These are phyloP conservation scores for Haberlea rhodopensis DNA, from an alignment of 257 asterid species.

Conservation along the genomic window DNA sequence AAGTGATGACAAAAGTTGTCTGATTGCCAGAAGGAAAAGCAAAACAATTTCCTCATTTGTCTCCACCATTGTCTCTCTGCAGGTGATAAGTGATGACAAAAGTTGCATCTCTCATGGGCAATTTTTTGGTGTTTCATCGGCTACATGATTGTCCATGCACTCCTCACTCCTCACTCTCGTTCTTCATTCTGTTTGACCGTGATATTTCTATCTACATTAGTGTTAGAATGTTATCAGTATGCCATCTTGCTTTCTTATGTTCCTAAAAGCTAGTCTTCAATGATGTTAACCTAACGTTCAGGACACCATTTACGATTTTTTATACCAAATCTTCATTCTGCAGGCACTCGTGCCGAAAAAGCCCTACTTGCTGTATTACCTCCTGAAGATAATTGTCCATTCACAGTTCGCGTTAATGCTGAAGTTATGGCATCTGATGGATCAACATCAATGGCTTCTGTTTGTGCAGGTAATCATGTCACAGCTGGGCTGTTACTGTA, in stretches of 20 bases:
- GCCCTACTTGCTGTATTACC: conserved; percentile 87
- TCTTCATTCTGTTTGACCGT: background rate
- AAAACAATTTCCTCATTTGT: background rate
- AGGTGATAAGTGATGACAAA: background rate
- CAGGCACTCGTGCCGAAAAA: conserved; percentile 98
- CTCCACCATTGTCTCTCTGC: background rate
- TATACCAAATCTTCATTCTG: conserved; percentile 26
- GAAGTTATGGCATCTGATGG: conserved; percentile 99
- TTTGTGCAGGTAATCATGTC: conserved; percentile 79
- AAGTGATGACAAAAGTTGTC: no score
- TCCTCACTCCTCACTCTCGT: no score
- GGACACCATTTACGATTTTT: conserved; percentile 10
- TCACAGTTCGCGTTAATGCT: conserved; percentile 84
- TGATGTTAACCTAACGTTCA: background rate
- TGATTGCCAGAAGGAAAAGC: background rate
- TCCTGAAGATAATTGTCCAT: conserved; percentile 79
- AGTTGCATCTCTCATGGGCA: background rate
- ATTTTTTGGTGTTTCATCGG: background rate
- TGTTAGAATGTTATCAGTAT: background rate
- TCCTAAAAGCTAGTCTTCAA: background rate
- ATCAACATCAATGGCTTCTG: conserved; percentile 98
- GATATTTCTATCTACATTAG: background rate
- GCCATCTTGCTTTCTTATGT: background rate
- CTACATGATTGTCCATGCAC: background rate
- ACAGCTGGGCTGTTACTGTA: background rate